Base-by-base conservation (phyloP, 2,329 filamentous ascomycete species). In the Trichoderma asperellum region DNA sequence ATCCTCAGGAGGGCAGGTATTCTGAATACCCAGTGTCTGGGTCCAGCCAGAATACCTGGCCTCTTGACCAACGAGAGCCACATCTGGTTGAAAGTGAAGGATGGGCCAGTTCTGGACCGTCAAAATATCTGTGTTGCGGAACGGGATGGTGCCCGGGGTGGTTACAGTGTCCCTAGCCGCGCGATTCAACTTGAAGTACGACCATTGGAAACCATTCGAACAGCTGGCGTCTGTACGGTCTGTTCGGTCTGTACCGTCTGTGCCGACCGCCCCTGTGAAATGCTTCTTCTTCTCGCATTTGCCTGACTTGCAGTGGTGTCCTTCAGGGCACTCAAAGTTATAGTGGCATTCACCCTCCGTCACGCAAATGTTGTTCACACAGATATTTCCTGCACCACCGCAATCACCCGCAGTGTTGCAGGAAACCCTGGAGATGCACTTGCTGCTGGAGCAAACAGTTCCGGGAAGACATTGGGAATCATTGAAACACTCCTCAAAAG, bases 391-490 rank as follows among this genome's bases (percentile, higher is more conserved):
- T 24, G 24, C 24, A 24, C 24, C 24, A 24, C 24, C 24, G 24
- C 63, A 66, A 16, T 66, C 53, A 6, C 12, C 24, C 18, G 47
- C 24, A 5, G 4, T 18, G 12, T n/a, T 6, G 62, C 62, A 65
- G 27, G 18, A 52, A 47, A 57, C 37, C 18, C 14, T 47, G 11
- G 52, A 35, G 12, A 65, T 5, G 24, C 62, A 65, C 1, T 29
- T 32, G 37, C 14, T 7, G 18, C 43, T 14, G 12, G 35, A 47
- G 18, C 62, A 65, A 24, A 57, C 11, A 24, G 47, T 27, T 5
- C 62, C 62, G 7, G 62, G 52, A 18, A 65, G 62, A 16, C 63
- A 66, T 4, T 52, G 12, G 2, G 7, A 8, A 27, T 66, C 53
- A 5, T 2, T 2, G 18, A 49, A 16, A 40, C 63, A 49, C 29